Percentiles rank a stretch among this genome's conserved stretches.
phyloP scores from a whole-genome alignment of 345 rosid genomes.

The Linum tenue region DNA sequence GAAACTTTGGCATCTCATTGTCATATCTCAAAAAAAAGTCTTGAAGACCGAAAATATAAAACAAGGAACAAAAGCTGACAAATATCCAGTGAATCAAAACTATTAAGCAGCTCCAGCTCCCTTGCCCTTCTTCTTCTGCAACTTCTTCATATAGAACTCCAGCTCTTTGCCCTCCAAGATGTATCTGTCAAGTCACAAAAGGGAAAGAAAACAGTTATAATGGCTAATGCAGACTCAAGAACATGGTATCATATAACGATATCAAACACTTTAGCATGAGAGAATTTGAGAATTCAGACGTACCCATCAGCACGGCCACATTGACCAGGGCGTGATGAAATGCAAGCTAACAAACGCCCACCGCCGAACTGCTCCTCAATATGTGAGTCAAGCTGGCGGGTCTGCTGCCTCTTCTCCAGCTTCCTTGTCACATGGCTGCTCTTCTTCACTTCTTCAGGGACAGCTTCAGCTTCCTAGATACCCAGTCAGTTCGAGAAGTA shows the following conservation, averaged over 20 bases:
- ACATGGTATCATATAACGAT: background rate
- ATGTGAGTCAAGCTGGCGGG: constrained; percentile 48
- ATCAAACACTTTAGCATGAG: background rate
- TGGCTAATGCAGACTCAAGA: background rate
- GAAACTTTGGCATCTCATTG: too few species aligned
- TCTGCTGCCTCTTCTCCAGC: constrained; percentile 41
- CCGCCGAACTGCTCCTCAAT: constrained; percentile 65
- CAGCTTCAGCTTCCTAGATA: constrained; percentile 41
- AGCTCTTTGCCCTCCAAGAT: background rate
- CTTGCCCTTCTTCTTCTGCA: constrained; percentile 3
- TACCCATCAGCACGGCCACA: constrained; percentile 82
- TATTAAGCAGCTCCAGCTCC: background rate
- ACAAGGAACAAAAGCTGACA: too few species aligned
- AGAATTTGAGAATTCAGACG: background rate
- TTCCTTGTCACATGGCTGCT: constrained; percentile 49
- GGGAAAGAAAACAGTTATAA: background rate
- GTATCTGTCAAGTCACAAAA: background rate
- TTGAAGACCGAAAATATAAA: too few species aligned
- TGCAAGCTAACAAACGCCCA: constrained; percentile 58
- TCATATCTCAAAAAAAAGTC: too few species aligned
- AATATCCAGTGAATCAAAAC: too few species aligned
- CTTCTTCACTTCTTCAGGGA: constrained; percentile 50
- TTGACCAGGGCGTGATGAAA: constrained; percentile 72
- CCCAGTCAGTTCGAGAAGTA: background rate
- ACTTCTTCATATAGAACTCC: background rate